Conservation (phyloP, 2,329 filamentous ascomycete species). For the Torrubiella hemipterigena region DNA sequence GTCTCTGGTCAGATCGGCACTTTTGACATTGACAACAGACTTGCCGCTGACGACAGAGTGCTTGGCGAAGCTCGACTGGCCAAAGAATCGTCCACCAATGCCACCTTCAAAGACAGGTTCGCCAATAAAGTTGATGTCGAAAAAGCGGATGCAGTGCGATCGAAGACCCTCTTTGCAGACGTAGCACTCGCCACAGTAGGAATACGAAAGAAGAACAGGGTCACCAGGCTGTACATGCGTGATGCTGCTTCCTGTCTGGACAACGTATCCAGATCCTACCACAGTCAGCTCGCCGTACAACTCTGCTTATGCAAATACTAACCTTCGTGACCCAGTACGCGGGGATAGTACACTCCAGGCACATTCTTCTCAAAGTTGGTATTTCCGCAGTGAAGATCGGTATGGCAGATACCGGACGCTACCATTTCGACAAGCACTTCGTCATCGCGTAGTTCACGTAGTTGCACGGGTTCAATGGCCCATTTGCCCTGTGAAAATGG, state of each 20-base stretch:
- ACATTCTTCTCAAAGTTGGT: constrained; percentile 9
- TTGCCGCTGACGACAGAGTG: constrained; percentile 18
- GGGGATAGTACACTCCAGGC: constrained; percentile 9
- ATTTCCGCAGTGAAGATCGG: constrained; percentile 34
- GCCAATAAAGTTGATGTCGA: constrained; percentile 32
- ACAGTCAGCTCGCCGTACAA: not conserved
- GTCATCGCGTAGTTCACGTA: constrained; percentile 20
- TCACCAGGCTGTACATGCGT: constrained; percentile 38
- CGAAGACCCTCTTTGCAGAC: constrained; percentile 31
- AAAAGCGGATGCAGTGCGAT: constrained; percentile 36
- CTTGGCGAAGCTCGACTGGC: constrained; percentile 20
- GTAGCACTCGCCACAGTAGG: constrained; percentile 27
- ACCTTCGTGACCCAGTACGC: constrained; percentile 42
- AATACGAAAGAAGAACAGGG: constrained; percentile 36
- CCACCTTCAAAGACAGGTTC: constrained; percentile 9
- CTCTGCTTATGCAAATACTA: not conserved
- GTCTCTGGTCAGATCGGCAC: constrained; percentile 8
- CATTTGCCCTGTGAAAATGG: constrained; percentile 19
- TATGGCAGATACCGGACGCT: constrained; percentile 43
- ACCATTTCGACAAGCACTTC: constrained; percentile 41
- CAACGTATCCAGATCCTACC: constrained; percentile 32
- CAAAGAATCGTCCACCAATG: constrained; percentile 17
- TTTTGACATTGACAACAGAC: constrained; percentile 16
- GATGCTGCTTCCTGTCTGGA: constrained; percentile 26
- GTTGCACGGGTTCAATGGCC: constrained; percentile 16